phyloP scores from a whole-genome alignment of 2,329 filamentous ascomycete species.

The Zarea fungicola region DNA sequence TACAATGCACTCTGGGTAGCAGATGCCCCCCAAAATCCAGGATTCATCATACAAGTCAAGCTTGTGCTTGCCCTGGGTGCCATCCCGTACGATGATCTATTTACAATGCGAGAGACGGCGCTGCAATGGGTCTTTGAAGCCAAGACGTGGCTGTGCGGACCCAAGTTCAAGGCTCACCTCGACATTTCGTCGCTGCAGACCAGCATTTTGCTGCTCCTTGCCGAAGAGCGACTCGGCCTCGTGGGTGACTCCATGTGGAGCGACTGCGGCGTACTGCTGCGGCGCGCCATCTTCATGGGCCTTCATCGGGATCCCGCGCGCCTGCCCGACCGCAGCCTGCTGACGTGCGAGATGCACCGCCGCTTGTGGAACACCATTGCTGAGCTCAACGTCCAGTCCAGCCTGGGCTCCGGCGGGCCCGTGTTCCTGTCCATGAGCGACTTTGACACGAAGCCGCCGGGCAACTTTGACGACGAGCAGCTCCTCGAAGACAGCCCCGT shows the following conservation, averaged over 20 bases:
- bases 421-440: constrained; percentile 39
- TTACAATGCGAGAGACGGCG: constrained; percentile 44
- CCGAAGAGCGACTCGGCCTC: constrained; percentile 31
- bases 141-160: constrained; percentile 48
- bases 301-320: constrained; percentile 43
- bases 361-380: constrained; percentile 49
- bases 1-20: constrained; percentile 47
- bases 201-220: constrained; percentile 38
- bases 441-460: constrained; percentile 44
- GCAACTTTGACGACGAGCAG: constrained; percentile 47
- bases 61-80: constrained; percentile 54
- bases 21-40: constrained; percentile 25
- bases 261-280: constrained; percentile 37
- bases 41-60: constrained; percentile 52
- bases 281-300: constrained; percentile 45
- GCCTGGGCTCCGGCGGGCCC: constrained; percentile 40
- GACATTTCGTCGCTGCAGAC: constrained; percentile 47
- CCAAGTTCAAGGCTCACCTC: constrained; percentile 47
- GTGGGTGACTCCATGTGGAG: constrained; percentile 45
- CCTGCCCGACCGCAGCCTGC: constrained; percentile 30
- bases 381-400: constrained; percentile 41
- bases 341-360: constrained; percentile 42
- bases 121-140: constrained; percentile 54
- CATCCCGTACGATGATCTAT: constrained; percentile 42
- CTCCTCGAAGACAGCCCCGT: constrained; percentile 27